phyloP scores from a whole-genome alignment of 495 filamentous ascomycete species.

The Penicillium simplicissimum region DNA sequence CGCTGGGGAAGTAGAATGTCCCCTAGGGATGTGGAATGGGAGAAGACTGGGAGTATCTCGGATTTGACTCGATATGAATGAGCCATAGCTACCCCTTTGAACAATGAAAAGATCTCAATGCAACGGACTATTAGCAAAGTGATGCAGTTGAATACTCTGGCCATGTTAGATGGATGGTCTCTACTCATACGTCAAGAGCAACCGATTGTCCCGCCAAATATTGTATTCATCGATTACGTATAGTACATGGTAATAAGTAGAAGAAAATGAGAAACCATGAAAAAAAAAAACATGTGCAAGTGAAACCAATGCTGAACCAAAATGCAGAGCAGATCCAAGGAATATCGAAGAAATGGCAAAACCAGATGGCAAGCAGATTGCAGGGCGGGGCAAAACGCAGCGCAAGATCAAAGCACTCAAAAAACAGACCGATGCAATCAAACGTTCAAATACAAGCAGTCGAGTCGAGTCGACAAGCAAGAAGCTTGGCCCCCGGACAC shows the following conservation, averaged over 20 bases:
- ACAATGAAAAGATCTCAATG: not conserved
- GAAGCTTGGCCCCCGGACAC: not conserved
- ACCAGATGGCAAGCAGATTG: slow-evolving; percentile 8
- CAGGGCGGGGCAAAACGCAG: not conserved
- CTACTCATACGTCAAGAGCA: not conserved
- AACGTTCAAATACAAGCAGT: slow-evolving; percentile 7
- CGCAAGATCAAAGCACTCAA: slow-evolving; percentile 4
- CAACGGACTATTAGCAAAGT: not conserved
- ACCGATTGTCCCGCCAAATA: slow-evolving; percentile 35
- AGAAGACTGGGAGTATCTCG: not conserved
- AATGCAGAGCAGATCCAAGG: slow-evolving; percentile 10
- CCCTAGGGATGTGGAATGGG: not conserved
- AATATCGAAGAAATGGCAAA: slow-evolving; percentile 7
- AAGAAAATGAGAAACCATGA: slow-evolving; percentile 7
- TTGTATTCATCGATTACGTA: slow-evolving; percentile 46
- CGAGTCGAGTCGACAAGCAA: slow-evolving; percentile 1
- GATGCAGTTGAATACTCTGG: not conserved
- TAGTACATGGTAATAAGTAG: slow-evolving; percentile 46
- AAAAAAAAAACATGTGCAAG: slow-evolving; percentile 16
- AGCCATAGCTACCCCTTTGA: not conserved
- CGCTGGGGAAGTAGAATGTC: slow-evolving; percentile 73
- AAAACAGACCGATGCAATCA: slow-evolving; percentile 15
- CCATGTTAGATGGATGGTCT: not conserved
- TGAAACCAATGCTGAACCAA: slow-evolving; percentile 26
- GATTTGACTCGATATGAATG: not conserved